Evolutionary conservation across 805 yeast species (phyloP).

Genomic region (Torulaspora gathmanii): DNA sequence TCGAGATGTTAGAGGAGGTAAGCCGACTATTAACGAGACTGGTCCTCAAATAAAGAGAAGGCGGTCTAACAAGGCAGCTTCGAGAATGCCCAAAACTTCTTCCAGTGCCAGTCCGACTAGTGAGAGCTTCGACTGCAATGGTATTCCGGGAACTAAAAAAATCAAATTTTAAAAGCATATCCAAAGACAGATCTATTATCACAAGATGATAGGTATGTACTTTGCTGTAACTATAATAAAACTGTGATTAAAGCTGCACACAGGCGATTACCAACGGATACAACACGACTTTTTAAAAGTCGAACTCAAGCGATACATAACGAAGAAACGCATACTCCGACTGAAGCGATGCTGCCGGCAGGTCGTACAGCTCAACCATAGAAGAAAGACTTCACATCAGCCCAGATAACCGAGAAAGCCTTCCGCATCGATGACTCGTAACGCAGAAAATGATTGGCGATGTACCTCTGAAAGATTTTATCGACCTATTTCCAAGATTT

Average conservation of each 20-base stretch:
- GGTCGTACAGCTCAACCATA: no score
- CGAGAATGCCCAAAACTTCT: slow-evolving; percentile 1
- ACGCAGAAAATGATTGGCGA: no score
- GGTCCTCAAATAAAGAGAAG: slow-evolving; percentile 4
- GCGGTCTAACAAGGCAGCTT: slow-evolving; percentile 5
- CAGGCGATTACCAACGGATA: no score
- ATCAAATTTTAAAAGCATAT: slow-evolving; percentile 9
- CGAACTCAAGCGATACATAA: no score
- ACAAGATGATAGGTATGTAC: not conserved
- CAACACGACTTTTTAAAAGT: no score
- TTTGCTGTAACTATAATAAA: not conserved
- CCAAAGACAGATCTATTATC: not conserved
- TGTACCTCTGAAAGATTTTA: no score
- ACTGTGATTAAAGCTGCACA: not conserved
- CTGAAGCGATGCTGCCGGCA: no score
- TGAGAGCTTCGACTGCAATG: slow-evolving; percentile 8
- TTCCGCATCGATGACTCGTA: no score
- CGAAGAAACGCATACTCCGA: no score
- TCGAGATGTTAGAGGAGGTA: slow-evolving; percentile 1
- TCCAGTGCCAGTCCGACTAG: slow-evolving; percentile 7
- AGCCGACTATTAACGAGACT: not conserved
- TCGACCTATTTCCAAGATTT: no score
- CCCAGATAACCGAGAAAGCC: no score
- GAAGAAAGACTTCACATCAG: no score
- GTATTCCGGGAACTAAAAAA: slow-evolving; percentile 16